A percentile compares a stretch with the other conserved stretches of the same genome.
Evolutionary conservation across 2,329 filamentous ascomycete genomes (phyloP).

Genomic region (Ceratocystis colombiana): DNA sequence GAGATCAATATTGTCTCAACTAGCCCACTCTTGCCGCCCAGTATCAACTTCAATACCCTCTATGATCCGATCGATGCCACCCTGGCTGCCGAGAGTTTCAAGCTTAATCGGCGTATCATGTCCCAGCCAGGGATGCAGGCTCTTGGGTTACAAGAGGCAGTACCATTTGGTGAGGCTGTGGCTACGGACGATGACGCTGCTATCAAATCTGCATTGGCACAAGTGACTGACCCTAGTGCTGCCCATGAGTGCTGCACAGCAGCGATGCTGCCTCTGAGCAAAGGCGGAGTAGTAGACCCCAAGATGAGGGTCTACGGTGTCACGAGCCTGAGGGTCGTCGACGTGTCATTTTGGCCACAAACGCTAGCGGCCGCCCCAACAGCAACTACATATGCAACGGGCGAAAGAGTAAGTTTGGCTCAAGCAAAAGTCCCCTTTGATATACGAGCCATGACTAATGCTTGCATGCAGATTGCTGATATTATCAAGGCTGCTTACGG

Average conservation of each 20-base stretch:
- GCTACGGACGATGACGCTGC: constrained; percentile 28
- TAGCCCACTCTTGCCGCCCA: constrained; percentile 32
- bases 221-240: constrained; percentile 20
- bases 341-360: constrained; percentile 31
- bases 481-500: constrained; percentile 18
- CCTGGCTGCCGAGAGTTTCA: constrained; percentile 30
- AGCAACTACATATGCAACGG: constrained; percentile 32
- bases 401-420: constrained; percentile 30
- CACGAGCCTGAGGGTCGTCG: constrained; percentile 33
- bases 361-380: constrained; percentile 30
- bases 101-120: constrained; percentile 33
- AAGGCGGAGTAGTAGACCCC: constrained; percentile 35
- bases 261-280: constrained; percentile 35
- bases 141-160: constrained; percentile 30
- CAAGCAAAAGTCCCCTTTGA: not conserved
- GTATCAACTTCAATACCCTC: constrained; percentile 34
- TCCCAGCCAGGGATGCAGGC: constrained; percentile 30
- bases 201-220: constrained; percentile 28
- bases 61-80: constrained; percentile 35
- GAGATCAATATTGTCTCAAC: constrained; percentile 34
- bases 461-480: constrained; percentile 20
- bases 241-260: constrained; percentile 27
- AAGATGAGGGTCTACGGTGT: constrained; percentile 29
- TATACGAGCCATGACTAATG: constrained; percentile 18
- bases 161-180: constrained; percentile 29